phyloP scores from a whole-genome alignment of 352 stramenopile genomes.

The Phytophthora colocasiae region DNA sequence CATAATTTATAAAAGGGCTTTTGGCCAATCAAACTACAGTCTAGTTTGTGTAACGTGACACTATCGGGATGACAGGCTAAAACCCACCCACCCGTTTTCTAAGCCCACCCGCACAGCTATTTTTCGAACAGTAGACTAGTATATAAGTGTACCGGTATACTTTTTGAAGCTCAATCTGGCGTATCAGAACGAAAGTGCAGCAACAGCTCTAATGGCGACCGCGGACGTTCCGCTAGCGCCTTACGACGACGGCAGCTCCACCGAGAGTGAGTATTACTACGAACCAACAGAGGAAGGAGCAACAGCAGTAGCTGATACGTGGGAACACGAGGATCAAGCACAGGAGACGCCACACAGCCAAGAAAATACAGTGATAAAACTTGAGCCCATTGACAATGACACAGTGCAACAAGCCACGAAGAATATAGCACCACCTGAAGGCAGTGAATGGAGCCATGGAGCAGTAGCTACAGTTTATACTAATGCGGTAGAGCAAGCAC shows the following conservation, averaged over 20 bases:
- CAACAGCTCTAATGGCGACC: not conserved
- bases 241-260: slow-evolving; percentile 43
- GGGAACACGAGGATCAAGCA: not conserved
- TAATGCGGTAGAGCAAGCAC: slow-evolving; percentile 11
- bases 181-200: too few species aligned
- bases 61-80: too few species aligned
- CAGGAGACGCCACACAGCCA: slow-evolving; percentile 2
- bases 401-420: not conserved
- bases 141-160: too few species aligned
- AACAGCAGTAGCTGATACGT: not conserved
- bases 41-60: too few species aligned
- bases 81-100: too few species aligned
- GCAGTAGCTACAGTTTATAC: not conserved
- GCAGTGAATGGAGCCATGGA: slow-evolving; percentile 39
- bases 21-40: too few species aligned
- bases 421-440: slow-evolving; percentile 15
- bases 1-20: too few species aligned
- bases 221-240: not conserved
- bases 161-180: too few species aligned
- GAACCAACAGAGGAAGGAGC: slow-evolving; percentile 13
- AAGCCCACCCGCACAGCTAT: too few species aligned
- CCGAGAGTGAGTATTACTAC: slow-evolving; percentile 42
- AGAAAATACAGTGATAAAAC: slow-evolving; percentile 4
- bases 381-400: slow-evolving; percentile 2
- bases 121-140: too few species aligned